These are phyloP conservation scores for Neobulgaria alba DNA, from an alignment of 2,329 filamentous ascomycete species.

Conservation along the genomic window DNA sequence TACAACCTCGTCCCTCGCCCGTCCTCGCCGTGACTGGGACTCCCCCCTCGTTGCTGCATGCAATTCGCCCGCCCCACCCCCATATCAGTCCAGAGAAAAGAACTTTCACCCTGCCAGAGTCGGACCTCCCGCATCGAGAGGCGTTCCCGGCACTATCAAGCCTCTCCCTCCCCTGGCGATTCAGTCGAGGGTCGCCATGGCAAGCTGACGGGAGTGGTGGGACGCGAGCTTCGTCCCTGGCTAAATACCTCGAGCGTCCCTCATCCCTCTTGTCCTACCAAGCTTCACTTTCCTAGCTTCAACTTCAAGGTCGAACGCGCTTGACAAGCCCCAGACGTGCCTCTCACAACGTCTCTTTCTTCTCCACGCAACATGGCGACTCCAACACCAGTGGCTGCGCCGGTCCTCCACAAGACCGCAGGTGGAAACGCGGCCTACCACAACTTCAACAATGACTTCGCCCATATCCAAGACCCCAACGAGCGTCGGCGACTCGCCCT, in stretches of 20 bases:
- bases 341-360: neutral
- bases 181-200: too few relatives aligned
- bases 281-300: neutral
- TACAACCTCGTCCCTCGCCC: too few relatives aligned
- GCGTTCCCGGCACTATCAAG: too few relatives aligned
- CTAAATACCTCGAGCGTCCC: neutral
- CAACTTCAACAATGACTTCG: conserved; percentile 63
- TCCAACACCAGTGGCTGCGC: neutral
- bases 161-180: too few relatives aligned
- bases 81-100: too few relatives aligned
- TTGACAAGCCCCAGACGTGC: neutral
- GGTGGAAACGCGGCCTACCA: conserved; percentile 9
- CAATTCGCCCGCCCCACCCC: too few relatives aligned
- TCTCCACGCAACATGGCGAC: neutral
- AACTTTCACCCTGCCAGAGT: too few relatives aligned
- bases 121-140: neutral
- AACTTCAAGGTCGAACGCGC: neutral
- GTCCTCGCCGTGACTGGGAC: too few relatives aligned
- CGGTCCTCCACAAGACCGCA: conserved; percentile 2
- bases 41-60: too few relatives aligned
- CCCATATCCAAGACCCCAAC: conserved; percentile 58
- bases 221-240: too few relatives aligned
- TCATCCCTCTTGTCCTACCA: neutral
- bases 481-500: conserved; percentile 73
- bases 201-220: too few relatives aligned